Base-by-base conservation (phyloP, 805 yeast genomes). In the Jamesozyma lodderae region DNA sequence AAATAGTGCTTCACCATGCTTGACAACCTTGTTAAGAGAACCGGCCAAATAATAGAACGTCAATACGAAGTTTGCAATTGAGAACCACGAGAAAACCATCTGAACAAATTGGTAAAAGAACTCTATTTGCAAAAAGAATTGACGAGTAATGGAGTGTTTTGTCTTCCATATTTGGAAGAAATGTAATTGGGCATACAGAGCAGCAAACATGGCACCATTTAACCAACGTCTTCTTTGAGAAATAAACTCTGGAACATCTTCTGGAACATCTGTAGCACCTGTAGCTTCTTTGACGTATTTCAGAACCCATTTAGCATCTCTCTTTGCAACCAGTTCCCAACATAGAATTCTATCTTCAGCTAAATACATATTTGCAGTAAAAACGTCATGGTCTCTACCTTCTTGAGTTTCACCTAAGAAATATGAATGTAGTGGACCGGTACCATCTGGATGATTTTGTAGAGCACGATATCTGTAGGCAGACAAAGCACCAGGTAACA, bases 211-310 rank as follows among this genome's bases (percentile, higher is more conserved):
- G 2, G 98, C 94, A 59, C 99, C 99, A 61, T 90, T 90, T 44
- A 90, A 72, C 98, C 98, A 90, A 69, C 98, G 79, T 67, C 98
- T 81, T 67, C 98, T 80, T 66, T 90, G 98, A 40, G 92, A 75
- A 37, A 90, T 84, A 55, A 92, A 86, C 56, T 92, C 97, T n/a
- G 95, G 81, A 31, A 88, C 71, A n/a, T 72, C 69, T 54, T 88
- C 96, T 6, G 97, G 97, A 36, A 87, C 95, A 73, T 90, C 97
- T 1, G 97, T 90, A 60, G 88, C 96, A 50, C 96, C 97, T 36
- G 79, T 81, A 13, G 96, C 96, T 51, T 78, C 86, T 51, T 83
- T 82, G 39, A 90, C 96, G 57, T 87, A 90, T 53, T 87, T 83
- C 51, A 90, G 68, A 13, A 90, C 82, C 94, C 96, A 90, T 56